A percentile compares a stretch with the other conserved stretches of the same genome.
Evolutionary conservation across 176 grass and related monocot species (phyloP).

Genomic region (Poa annua): DNA sequence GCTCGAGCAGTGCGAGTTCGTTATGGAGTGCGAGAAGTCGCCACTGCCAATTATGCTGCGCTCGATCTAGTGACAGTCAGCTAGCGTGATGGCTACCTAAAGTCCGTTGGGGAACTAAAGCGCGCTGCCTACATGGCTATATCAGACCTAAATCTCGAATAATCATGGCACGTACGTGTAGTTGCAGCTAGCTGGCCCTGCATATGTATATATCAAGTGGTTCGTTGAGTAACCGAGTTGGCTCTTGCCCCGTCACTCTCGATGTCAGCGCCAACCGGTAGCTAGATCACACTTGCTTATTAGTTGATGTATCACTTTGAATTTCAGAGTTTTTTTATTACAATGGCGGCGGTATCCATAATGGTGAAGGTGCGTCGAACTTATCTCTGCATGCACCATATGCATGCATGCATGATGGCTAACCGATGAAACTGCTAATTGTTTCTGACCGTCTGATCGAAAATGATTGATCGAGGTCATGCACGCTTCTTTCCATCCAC

Average conservation of each 20-base stretch:
- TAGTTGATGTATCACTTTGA: neutral
- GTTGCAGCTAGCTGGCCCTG: conserved; percentile 14
- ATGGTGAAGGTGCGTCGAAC: neutral
- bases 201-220: conserved; percentile 30
- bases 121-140: neutral
- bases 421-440: no score
- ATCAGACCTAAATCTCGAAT: neutral
- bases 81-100: conserved; percentile 3
- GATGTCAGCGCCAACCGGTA: neutral
- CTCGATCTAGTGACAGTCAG: neutral
- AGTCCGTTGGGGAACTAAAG: conserved; percentile 9
- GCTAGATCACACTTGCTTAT: conserved; percentile 16
- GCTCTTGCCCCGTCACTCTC: neutral
- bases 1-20: conserved; percentile 5
- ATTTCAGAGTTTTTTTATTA: neutral
- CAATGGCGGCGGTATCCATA: neutral
- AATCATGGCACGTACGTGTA: neutral
- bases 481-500: no score
- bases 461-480: neutral
- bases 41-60: neutral
- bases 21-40: neutral
- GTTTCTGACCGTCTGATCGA: neutral
- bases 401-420: no score
- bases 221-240: neutral
- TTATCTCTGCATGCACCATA: no score